Conservation (phyloP, 192 early-diverging fungal species). For the Allomyces macrogynus region DNA sequence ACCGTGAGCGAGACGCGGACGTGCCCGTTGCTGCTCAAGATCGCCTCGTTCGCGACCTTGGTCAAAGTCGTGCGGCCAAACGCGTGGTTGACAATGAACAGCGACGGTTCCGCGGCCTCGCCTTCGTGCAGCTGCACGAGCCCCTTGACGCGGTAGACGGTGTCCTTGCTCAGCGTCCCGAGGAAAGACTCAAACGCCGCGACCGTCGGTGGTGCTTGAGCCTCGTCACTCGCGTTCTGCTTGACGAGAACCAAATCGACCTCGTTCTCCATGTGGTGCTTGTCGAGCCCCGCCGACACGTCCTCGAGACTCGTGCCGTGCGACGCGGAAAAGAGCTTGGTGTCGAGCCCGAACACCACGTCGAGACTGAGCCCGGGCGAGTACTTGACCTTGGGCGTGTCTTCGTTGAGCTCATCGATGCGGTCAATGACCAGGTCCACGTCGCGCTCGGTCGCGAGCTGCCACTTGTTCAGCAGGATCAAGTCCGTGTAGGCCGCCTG, state of each 20-base stretch:
- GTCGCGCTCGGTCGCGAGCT: slow-evolving; percentile 57
- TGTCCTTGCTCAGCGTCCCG: slow-evolving; percentile 44
- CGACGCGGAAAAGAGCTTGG: slow-evolving; percentile 36
- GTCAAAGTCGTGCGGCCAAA: slow-evolving; percentile 70
- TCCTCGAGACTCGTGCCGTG: slow-evolving; percentile 7
- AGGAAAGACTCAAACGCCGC: slow-evolving; percentile 37
- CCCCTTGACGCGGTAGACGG: slow-evolving; percentile 83
- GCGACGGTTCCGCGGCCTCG: slow-evolving; percentile 3
- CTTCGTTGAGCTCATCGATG: slow-evolving; percentile 82
- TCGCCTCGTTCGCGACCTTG: slow-evolving; percentile 13
- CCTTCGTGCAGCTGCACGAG: slow-evolving; percentile 34
- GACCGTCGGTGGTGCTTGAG: slow-evolving; percentile 1
- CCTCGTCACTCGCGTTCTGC: slow-evolving; percentile 2
- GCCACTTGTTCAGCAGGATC: slow-evolving; percentile 83
- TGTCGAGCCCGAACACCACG: slow-evolving; percentile 83
- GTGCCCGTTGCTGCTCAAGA: slow-evolving; percentile 9
- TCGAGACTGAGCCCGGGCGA: slow-evolving; percentile 34
- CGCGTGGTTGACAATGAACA: slow-evolving; percentile 81
- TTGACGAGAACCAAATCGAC: slow-evolving; percentile 53
- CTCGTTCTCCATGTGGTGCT: slow-evolving; percentile 52
- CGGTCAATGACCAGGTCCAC: slow-evolving; percentile 79
- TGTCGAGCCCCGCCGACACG: slow-evolving; percentile 5
- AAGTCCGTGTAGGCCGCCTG: slow-evolving; percentile 84
- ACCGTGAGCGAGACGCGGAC: slow-evolving; percentile 32
- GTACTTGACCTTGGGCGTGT: slow-evolving; percentile 69